A percentile compares a stretch with the other conserved stretches of the same genome.
Conservation (phyloP, 1,284 basidiomycete genomes). For the Ustilago trichophora region DNA sequence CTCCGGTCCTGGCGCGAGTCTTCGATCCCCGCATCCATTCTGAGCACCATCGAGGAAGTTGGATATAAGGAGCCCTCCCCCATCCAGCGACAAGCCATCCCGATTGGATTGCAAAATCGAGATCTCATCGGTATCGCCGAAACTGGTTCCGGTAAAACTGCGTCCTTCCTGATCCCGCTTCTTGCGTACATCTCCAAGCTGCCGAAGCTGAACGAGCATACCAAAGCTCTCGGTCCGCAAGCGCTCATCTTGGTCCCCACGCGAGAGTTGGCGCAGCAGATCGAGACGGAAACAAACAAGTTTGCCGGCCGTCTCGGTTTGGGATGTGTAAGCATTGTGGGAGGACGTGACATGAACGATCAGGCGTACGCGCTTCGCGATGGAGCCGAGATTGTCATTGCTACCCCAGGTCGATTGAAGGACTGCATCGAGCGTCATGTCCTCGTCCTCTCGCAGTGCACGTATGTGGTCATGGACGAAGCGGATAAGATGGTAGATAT, state of each 20-base stretch:
- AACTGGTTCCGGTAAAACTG: slow-evolving; percentile 94
- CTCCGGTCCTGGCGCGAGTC: slow-evolving; percentile 92
- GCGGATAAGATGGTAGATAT: slow-evolving; percentile 98
- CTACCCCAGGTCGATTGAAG: slow-evolving; percentile 95
- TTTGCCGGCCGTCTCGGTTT: slow-evolving; percentile 88
- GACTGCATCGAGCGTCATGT: slow-evolving; percentile 96
- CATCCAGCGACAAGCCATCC: slow-evolving; percentile 97
- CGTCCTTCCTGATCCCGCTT: slow-evolving; percentile 99
- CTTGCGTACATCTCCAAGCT: slow-evolving; percentile 88
- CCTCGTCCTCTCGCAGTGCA: slow-evolving; percentile 92
- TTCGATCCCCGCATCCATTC: slow-evolving; percentile 78
- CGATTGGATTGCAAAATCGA: slow-evolving; percentile 92
- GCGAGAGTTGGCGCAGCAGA: slow-evolving; percentile 96
- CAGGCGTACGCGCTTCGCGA: slow-evolving; percentile 95
- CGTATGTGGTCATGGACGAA: slow-evolving; percentile 99
- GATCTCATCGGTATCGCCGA: slow-evolving; percentile 98
- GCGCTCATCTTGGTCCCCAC: slow-evolving; percentile 93
- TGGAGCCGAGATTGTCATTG: slow-evolving; percentile 97
- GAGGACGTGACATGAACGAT: slow-evolving; percentile 90
- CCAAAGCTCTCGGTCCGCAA: slow-evolving; percentile 90
- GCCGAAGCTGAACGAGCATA: slow-evolving; percentile 86
- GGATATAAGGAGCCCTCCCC: slow-evolving; percentile 97
- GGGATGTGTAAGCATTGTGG: slow-evolving; percentile 94
- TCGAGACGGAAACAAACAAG: slow-evolving; percentile 88
- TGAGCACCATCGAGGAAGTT: slow-evolving; percentile 85